phyloP scores from a whole-genome alignment of 768 basidiomycete species.

The Hortiboletus flavorubellus region DNA sequence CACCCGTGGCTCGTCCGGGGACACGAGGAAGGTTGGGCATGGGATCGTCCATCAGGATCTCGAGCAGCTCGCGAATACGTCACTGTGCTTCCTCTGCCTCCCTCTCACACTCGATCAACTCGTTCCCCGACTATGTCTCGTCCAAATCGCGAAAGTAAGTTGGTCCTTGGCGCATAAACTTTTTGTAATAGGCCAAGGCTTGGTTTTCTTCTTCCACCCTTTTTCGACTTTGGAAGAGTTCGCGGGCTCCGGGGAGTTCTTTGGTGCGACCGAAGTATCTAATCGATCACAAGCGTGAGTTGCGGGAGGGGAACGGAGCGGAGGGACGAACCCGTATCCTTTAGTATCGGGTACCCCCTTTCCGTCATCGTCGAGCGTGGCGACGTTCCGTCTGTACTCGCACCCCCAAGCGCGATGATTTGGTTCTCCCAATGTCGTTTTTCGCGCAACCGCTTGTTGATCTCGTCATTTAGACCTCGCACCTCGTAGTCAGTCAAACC shows the following conservation, averaged over 20 bases:
- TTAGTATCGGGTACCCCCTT: conserved; percentile 95
- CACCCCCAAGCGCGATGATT: conserved; percentile 93
- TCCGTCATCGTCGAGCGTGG: conserved; percentile 93
- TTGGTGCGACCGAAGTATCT: conserved; percentile 98
- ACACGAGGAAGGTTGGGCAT: conserved; percentile 49
- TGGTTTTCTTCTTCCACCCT: conserved; percentile 85
- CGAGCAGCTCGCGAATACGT: conserved; percentile 52
- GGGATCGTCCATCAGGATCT: conserved; percentile 48
- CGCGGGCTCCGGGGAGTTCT: conserved; percentile 91
- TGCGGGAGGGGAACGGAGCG: not conserved
- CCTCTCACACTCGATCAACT: conserved; percentile 67
- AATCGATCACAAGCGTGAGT: not conserved
- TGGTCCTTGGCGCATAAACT: conserved; percentile 84
- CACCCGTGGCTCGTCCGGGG: conserved; percentile 5
- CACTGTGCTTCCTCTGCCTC: conserved; percentile 63
- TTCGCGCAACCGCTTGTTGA: conserved; percentile 92
- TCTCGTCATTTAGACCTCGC: conserved; percentile 95
- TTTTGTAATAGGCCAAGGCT: conserved; percentile 72
- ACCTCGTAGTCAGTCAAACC: conserved; percentile 94
- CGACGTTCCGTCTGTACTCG: conserved; percentile 93
- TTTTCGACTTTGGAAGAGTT: conserved; percentile 87
- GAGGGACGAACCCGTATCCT: conserved; percentile 81
- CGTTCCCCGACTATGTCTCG: conserved; percentile 55
- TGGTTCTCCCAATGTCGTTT: conserved; percentile 98
- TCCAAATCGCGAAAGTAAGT: conserved; percentile 91